Evolutionary conservation across 345 rosid species (phyloP), one percentile per base, ranked within the genome.

Genomic region (Carallia brachiata): DNA sequence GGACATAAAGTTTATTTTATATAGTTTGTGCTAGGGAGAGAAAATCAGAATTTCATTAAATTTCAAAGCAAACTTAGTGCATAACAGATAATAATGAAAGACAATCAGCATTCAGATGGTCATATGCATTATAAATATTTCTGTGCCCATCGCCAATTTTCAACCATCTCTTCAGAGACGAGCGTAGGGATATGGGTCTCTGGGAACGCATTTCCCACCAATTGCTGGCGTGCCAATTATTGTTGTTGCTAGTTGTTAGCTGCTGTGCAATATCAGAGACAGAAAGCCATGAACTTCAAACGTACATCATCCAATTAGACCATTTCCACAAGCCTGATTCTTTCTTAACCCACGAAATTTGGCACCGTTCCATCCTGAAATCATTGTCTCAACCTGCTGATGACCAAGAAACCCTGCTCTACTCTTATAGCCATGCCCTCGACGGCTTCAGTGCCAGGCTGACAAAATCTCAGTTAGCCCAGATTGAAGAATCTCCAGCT

Each of bases 381-480:
- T 74, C 76, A 0, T 48, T 60, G 62, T 64, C 84, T 9, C 2
- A 67, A 47, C 66, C 60, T 27, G 44, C 50, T 52, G 48, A 69
- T 19, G 75, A 36, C 4, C 17, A 71, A 0, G 74, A 73, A 52
- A 52, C 55, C 67, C 30, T 85, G 1, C 62, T 86, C 7, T 84
- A 84, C 55, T 74, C 86, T 0, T 84, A 84, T 60, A 75, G 62
- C 67, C 83, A 84, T 54, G 86, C 65, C 57, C 47, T 80, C 30
- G 77, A 84, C 16, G 90, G 86, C 4, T 86, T 86, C 47, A 84
- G 87, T 23, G 84, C 84, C 6, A 83, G 80, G 72, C 81, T 83
- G 40, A 81, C 89, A 2, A 50, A 48, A 1, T 78, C 82, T 40
- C 87, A 84, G 39, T 50, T 82, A 6, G 59, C 74, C 7, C 77